Conservation (phyloP, 768 basidiomycete genomes). For the Crassisporium funariophilum region DNA sequence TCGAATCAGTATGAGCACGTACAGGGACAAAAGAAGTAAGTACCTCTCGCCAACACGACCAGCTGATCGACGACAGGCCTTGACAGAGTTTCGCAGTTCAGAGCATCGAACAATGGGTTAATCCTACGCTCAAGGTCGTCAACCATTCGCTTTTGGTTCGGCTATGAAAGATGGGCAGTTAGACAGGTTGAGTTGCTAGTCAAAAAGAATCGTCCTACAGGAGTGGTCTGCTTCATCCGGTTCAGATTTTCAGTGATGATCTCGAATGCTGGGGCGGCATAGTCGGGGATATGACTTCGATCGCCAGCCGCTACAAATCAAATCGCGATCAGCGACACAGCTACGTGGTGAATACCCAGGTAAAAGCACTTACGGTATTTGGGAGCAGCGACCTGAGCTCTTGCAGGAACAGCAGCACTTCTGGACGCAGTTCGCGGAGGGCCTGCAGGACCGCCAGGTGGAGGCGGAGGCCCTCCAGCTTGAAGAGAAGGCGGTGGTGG, state of each 20-base stretch:
- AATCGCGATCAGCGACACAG: conserved; percentile 10
- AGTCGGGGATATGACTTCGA: conserved; percentile 85
- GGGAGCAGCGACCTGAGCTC: conserved; percentile 33
- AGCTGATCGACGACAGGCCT: conserved; percentile 71
- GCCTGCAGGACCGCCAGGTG: conserved; percentile 32
- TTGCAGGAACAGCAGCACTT: conserved; percentile 22
- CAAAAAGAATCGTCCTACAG: conserved; percentile 51
- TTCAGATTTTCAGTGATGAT: conserved; percentile 65
- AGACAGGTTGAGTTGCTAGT: conserved; percentile 6
- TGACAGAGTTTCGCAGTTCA: conserved; percentile 87
- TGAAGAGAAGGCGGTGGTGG: conserved; percentile 24
- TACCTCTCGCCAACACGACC: conserved; percentile 72
- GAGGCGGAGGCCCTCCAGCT: conserved; percentile 30
- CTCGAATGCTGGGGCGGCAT: conserved; percentile 63
- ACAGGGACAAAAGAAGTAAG: conserved; percentile 1
- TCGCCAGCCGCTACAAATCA: conserved; percentile 76
- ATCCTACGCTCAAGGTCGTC: conserved; percentile 88
- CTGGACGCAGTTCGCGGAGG: conserved; percentile 29
- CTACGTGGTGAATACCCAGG: not conserved
- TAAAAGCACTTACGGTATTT: conserved; percentile 45
- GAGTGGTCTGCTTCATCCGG: conserved; percentile 70
- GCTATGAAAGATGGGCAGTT: conserved; percentile 39
- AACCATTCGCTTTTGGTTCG: conserved; percentile 79
- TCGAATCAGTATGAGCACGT: conserved; percentile 6
- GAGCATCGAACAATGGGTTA: conserved; percentile 84